Base-by-base conservation (phyloP, 2,329 filamentous ascomycete species). In the Ceratocystis destructans region DNA sequence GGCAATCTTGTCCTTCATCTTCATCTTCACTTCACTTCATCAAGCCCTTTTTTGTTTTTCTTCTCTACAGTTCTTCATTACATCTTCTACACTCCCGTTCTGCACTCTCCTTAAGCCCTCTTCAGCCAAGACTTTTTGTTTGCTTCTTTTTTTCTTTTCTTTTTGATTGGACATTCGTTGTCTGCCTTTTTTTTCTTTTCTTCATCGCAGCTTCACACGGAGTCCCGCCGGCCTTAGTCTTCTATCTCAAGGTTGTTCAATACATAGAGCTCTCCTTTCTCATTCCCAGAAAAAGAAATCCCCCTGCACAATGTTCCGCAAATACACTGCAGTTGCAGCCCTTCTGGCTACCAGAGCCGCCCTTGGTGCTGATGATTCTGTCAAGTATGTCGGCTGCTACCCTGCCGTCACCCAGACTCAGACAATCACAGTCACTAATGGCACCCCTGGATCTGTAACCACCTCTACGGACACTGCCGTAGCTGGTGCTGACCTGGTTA, bases 241-340 rank as follows among this genome's bases (percentile, higher is more conserved):
- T 41, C 37, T 12, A 41, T 41, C 37, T 15, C 37, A 41, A 41
- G 37, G 37, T 4, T 41, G 37, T 41, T 41, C 8, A 15, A 41
- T 41, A 41, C 37, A 41, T 20, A n/a, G 5, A 7, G 17, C 20
- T 20, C 45, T 20, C 45, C 45, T 20, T 20, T 20, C n/a, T 10
- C 45, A 6, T 20, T 10, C 22, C 22, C 48, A 2, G 6, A 28
- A 53, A 53, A 41, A 41, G 37, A 15, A 15, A 41, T n/a, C 5
- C 4, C 22, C 37, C 33, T 22, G 31, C 65, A 63, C n/a, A 8
- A 67, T 67, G 66, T 28, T 67, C 31, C 22, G 33, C 62, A 67
- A 67, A 61, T 67, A 67, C 66, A 61, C 66, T n/a, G 57, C 66
- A 25, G 50, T 64, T 41, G 55, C 66, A 2, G 62, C 62, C 53